Evolutionary conservation across 2,329 filamentous ascomycete species (phyloP).

Genomic region (Fusarium sp.): DNA sequence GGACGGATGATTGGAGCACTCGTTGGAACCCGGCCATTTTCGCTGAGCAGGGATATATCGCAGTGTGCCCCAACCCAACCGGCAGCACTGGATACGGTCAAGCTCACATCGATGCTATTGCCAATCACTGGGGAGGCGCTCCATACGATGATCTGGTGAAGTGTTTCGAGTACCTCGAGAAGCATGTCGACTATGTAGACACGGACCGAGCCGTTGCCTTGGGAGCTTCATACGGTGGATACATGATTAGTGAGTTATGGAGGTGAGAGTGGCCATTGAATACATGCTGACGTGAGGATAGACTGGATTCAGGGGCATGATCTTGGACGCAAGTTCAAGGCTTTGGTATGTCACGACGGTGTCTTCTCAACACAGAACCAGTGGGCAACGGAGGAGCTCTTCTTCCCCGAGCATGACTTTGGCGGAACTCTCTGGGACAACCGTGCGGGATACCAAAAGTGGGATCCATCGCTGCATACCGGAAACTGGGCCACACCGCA

Average conservation of each 20-base stretch:
- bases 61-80: conserved; percentile 84
- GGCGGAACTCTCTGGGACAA: conserved; percentile 72
- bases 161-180: conserved; percentile 79
- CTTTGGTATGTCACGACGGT: conserved; percentile 89
- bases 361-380: conserved; percentile 79
- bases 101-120: conserved; percentile 80
- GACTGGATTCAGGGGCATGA: conserved; percentile 92
- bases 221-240: conserved; percentile 81
- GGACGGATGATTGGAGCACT: conserved; percentile 81
- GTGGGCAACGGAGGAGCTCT: conserved; percentile 76
- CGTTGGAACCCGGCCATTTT: conserved; percentile 90
- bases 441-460: conserved; percentile 74
- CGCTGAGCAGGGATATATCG: conserved; percentile 88
- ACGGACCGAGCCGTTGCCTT: conserved; percentile 77
- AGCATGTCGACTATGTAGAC: conserved; percentile 76
- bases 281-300: conserved; percentile 52
- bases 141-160: conserved; percentile 87
- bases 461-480: conserved; percentile 75
- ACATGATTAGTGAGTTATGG: conserved; percentile 74
- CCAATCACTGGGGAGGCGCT: conserved; percentile 83
- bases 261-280: not conserved
- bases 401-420: conserved; percentile 78
- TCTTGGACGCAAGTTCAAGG: conserved; percentile 86
- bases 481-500: conserved; percentile 87
- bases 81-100: conserved; percentile 88